Base-by-base conservation (phyloP, 1,139 yeast species). In the Yamadazyma atlantica region DNA sequence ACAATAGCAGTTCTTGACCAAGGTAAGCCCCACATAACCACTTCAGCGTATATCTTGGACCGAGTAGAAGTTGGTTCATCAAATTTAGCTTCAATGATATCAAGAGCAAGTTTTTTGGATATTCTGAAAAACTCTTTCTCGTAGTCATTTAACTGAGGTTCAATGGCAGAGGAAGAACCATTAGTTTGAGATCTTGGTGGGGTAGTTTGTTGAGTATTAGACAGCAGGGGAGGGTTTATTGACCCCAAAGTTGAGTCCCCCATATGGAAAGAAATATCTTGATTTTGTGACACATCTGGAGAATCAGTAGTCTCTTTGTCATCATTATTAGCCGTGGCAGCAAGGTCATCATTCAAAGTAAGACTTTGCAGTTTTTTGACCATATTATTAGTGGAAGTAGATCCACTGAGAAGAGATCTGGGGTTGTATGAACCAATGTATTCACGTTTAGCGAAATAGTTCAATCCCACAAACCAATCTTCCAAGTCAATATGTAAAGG, bases 401-500 rank as follows among this genome's bases (percentile, higher is more conserved):
- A 45, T 10, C 36, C 40, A 27, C 36, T 37, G 8, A 46, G 25
- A 11, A 71, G 37, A 62, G 66, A 34, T 61, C 41, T 44, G n/a
- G 49, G 44, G 33, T 58, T 54, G 42, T 46, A 64, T 3, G 63
- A 53, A 1, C 76, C 76, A 41, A 71, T 70, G 42, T 71, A 76
- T 45, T 83, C 88, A 30, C 83, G 64, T 46, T 74, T 75, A 3
- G 95, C 75, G 53, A 85, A 81, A 16, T 86, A 77, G 42, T 75
- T 76, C 40, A 88, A 61, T 0, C 90, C 83, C 6, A 86, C 85
- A 48, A 79, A 73, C 96, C 96, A 88, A 56, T 85, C 94, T 49
- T 84, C 94, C 38, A 83, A 69, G 57, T 86, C 95, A 25, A 80
- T 78, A 47, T 79, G 80, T 29, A 81, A 64, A 1, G 85, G 83